phyloP scores from a whole-genome alignment of 805 yeast species.

The Yamadazyma sp. region DNA sequence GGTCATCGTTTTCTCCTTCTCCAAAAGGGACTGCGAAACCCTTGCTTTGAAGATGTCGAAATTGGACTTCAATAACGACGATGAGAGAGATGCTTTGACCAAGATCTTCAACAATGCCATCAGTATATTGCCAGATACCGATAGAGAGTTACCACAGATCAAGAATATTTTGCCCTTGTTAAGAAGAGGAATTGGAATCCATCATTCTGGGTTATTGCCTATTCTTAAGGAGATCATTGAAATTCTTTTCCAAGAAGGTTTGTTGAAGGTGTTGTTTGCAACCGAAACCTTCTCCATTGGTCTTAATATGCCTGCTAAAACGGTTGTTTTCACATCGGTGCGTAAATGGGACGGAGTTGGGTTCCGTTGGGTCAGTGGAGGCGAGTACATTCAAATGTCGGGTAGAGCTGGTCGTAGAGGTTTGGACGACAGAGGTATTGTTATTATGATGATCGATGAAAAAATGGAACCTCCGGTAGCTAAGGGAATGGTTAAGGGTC shows the following conservation, averaged over 20 bases:
- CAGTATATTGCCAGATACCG: slow-evolving; percentile 82
- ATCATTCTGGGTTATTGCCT: slow-evolving; percentile 94
- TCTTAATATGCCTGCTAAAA: slow-evolving; percentile 98
- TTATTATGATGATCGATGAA: slow-evolving; percentile 98
- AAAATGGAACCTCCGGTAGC: slow-evolving; percentile 99
- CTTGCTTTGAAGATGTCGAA: slow-evolving; percentile 94
- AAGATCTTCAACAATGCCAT: slow-evolving; percentile 92
- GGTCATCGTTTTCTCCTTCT: slow-evolving; percentile 96
- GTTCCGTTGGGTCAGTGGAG: slow-evolving; percentile 99
- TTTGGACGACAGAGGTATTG: slow-evolving; percentile 98
- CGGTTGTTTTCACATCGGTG: slow-evolving; percentile 96
- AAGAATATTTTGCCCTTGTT: slow-evolving; percentile 85
- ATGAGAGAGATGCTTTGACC: slow-evolving; percentile 86
- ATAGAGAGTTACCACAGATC: slow-evolving; percentile 91
- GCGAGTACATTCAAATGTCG: slow-evolving; percentile 99
- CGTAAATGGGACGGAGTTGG: slow-evolving; percentile 98
- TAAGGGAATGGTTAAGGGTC: slow-evolving; percentile 99
- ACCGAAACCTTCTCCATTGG: slow-evolving; percentile 99
- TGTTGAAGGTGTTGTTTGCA: slow-evolving; percentile 90
- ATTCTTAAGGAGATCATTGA: slow-evolving; percentile 93
- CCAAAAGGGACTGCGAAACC: slow-evolving; percentile 94
- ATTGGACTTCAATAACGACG: slow-evolving; percentile 89
- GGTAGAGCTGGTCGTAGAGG: slow-evolving; percentile 94
- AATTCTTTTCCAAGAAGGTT: slow-evolving; percentile 94
- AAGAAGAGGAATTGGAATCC: slow-evolving; percentile 96